These are phyloP conservation scores for Triticum urartu DNA, from an alignment of 176 grass and related monocot species.

Conservation along the genomic window DNA sequence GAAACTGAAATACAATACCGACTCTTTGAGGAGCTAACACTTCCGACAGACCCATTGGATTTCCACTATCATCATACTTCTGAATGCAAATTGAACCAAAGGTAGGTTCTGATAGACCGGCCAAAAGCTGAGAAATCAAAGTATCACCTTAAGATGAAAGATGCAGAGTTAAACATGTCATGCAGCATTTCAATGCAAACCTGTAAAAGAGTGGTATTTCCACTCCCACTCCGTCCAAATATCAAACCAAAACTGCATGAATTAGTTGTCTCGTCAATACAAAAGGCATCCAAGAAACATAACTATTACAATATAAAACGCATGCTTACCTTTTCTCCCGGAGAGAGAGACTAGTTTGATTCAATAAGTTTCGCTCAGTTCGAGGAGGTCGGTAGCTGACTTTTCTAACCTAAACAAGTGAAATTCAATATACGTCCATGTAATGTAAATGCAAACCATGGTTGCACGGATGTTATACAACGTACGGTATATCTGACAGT, in stretches of 20 bases:
- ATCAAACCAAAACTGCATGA: slow-evolving; percentile 85
- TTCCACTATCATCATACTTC: slow-evolving; percentile 61
- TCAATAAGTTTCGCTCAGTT: slow-evolving; percentile 64
- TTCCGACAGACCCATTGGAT: slow-evolving; percentile 37
- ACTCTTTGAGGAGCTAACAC: slow-evolving; percentile 59
- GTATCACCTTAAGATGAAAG: slow-evolving; percentile 4
- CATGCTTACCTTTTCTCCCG: slow-evolving; percentile 55
- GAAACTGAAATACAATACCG: slow-evolving; percentile 97
- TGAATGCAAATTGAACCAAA: slow-evolving; percentile 64
- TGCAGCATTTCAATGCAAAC: slow-evolving; percentile 9
- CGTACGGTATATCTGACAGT: neutral
- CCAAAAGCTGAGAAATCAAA: slow-evolving; percentile 68
- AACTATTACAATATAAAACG: neutral
- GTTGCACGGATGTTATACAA: neutral
- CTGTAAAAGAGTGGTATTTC: slow-evolving; percentile 97
- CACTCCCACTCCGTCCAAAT: slow-evolving; percentile 84
- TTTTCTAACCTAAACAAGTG: slow-evolving; percentile 67
- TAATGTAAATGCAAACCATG: neutral
- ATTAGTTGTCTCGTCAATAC: neutral
- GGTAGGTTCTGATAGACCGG: slow-evolving; percentile 63
- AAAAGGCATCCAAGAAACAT: neutral
- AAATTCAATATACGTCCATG: slow-evolving; percentile 27
- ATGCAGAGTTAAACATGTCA: neutral
- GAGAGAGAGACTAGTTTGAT: slow-evolving; percentile 66
- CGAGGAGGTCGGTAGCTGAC: slow-evolving; percentile 79